phyloP scores from a whole-genome alignment of 1,139 yeast species.

The Taphrina pruni region DNA sequence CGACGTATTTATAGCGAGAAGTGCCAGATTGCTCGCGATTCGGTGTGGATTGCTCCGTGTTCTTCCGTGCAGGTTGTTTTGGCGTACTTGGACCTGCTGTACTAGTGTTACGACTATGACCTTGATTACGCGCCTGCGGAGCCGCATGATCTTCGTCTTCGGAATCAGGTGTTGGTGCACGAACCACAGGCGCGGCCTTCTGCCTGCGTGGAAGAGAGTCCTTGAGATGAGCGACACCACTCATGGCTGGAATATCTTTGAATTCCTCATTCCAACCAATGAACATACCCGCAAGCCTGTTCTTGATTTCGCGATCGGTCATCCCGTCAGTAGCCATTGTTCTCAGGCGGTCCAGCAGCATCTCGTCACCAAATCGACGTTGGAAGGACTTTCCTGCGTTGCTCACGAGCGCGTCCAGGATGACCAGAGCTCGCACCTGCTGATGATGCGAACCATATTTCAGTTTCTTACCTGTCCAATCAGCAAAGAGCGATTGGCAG shows the following conservation, averaged over 20 bases:
- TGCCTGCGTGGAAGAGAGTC: constrained; percentile 53
- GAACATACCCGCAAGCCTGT: constrained; percentile 60
- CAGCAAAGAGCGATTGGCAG: background rate
- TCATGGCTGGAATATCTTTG: constrained; percentile 59
- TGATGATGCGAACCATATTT: constrained; percentile 76
- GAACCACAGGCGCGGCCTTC: constrained; percentile 42
- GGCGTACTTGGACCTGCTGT: constrained; percentile 40
- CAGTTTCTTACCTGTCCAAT: constrained; percentile 66
- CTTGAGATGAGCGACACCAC: constrained; percentile 60
- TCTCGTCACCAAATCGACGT: constrained; percentile 66
- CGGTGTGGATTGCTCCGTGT: background rate
- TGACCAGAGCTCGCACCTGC: constrained; percentile 68
- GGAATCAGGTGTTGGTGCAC: constrained; percentile 47
- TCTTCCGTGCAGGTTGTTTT: constrained; percentile 24
- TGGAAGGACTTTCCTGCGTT: constrained; percentile 65
- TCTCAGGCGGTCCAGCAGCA: constrained; percentile 69
- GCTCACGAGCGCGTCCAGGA: constrained; percentile 75
- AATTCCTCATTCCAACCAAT: constrained; percentile 69
- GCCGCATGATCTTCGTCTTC: constrained; percentile 47
- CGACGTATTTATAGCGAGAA: constrained; percentile 30
- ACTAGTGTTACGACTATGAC: constrained; percentile 33
- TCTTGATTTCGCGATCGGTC: constrained; percentile 58
- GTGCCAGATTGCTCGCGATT: constrained; percentile 26
- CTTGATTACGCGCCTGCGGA: constrained; percentile 25
- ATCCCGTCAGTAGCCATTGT: constrained; percentile 58